A percentile compares a stretch with the other conserved stretches of the same genome.
Conservation (phyloP, 768 basidiomycete species). For the Suillus fuscotomentosus region DNA sequence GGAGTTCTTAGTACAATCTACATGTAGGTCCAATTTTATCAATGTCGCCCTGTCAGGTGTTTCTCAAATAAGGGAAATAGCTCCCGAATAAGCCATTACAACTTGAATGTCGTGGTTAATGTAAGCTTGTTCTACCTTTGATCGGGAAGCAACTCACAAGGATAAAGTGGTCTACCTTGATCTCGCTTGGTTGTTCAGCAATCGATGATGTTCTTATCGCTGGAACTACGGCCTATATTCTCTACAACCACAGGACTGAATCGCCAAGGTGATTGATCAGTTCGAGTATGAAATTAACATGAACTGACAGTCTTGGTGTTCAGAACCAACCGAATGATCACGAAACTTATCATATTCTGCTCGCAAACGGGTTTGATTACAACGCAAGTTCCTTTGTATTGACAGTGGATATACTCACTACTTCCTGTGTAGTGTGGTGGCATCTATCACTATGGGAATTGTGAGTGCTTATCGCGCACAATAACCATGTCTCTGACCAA, state of each 20-base stretch:
- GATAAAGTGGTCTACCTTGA: constrained; percentile 18
- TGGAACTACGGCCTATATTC: constrained; percentile 15
- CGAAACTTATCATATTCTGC: constrained; percentile 16
- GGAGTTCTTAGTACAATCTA: not conserved
- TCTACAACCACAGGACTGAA: constrained; percentile 10
- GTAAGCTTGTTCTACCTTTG: not conserved
- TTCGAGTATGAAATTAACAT: not conserved
- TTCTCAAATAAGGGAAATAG: not conserved
- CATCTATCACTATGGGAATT: constrained; percentile 12
- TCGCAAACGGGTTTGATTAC: constrained; percentile 29
- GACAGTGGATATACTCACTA: not conserved
- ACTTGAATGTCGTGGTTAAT: too few species aligned
- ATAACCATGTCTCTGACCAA: not conserved
- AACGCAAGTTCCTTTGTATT: constrained; percentile 10
- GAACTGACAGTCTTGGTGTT: not conserved
- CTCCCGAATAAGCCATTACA: not conserved
- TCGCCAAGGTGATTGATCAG: constrained; percentile 12
- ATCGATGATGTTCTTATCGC: constrained; percentile 23
- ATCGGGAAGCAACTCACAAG: not conserved
- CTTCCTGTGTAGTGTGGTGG: constrained; percentile 12
- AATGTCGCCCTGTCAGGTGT: not conserved
- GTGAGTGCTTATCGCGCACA: constrained; percentile 11
- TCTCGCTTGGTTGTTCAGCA: constrained; percentile 23
- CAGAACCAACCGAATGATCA: constrained; percentile 17
- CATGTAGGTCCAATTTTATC: not conserved